A percentile compares a stretch with the other conserved stretches of the same genome.
Evolutionary conservation across 2,329 filamentous ascomycete species (phyloP).

Genomic region (Paecilomyces dactylethromorphus): DNA sequence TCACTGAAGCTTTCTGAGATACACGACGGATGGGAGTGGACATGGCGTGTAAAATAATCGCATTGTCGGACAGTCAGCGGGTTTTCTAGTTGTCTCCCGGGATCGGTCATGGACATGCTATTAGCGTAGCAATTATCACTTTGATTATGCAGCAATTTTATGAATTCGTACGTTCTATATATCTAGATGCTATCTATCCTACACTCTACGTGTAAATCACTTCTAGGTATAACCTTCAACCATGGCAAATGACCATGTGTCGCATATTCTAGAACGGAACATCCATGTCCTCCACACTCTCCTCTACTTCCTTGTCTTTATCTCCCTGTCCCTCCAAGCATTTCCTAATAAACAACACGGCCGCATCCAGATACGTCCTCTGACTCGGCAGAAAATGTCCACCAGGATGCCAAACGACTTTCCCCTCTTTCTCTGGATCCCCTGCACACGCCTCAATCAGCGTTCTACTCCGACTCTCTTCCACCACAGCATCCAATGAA

Average conservation of each 20-base stretch:
- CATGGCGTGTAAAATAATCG: constrained; percentile 23
- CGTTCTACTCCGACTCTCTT: constrained; percentile 62
- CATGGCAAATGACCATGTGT: background rate
- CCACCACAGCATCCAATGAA: constrained; percentile 79
- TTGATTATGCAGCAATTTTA: background rate
- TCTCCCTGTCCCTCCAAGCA: constrained; percentile 34
- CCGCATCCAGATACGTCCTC: constrained; percentile 70
- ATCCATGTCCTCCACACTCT: constrained; percentile 62
- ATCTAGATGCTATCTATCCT: background rate
- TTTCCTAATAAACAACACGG: constrained; percentile 65
- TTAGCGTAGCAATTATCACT: background rate
- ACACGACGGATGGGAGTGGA: background rate
- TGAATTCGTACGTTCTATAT: background rate
- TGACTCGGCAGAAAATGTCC: constrained; percentile 84
- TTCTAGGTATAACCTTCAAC: background rate
- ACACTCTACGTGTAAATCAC: background rate
- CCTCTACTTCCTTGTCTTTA: constrained; percentile 40
- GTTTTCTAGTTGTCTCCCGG: too few relatives aligned
- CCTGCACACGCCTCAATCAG: constrained; percentile 61
- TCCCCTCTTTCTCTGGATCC: constrained; percentile 44
- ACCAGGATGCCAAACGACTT: constrained; percentile 69
- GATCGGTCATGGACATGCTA: background rate
- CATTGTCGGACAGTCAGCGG: constrained; percentile 17
- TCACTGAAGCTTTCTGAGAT: constrained; percentile 15
- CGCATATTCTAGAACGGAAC: constrained; percentile 47